Conservation (phyloP, 352 stramenopile species). For the Phytophthora rubi region DNA sequence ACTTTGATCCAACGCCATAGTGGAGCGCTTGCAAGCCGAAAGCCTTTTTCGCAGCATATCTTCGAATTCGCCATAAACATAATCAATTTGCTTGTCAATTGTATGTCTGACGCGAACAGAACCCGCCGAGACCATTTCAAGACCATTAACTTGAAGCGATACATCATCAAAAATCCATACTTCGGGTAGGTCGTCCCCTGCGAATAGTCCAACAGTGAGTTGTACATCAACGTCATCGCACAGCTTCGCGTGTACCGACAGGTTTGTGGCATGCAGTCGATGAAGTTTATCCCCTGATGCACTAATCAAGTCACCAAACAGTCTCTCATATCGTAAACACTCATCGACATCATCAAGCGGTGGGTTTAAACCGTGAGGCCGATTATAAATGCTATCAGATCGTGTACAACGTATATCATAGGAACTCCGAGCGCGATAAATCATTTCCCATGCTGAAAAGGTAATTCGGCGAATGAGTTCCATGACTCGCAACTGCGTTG, state of each 20-base stretch:
- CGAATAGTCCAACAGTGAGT: constrained; percentile 59
- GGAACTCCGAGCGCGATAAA: constrained; percentile 65
- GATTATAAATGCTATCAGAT: constrained; percentile 66
- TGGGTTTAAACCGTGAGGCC: constrained; percentile 60
- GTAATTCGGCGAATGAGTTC: constrained; percentile 74
- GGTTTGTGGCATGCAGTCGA: constrained; percentile 58
- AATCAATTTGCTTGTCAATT: constrained; percentile 48
- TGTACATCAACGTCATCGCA: constrained; percentile 36
- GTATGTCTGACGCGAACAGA: constrained; percentile 58
- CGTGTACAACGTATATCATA: constrained; percentile 64
- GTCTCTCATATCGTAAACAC: constrained; percentile 40
- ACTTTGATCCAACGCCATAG: constrained; percentile 10
- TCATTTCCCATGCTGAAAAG: constrained; percentile 79
- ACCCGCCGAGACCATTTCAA: constrained; percentile 52
- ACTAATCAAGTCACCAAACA: constrained; percentile 62
- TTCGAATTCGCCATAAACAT: constrained; percentile 82
- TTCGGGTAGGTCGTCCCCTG: constrained; percentile 72
- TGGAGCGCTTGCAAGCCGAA: constrained; percentile 38
- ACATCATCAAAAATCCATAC: constrained; percentile 71
- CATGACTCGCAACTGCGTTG: constrained; percentile 63
- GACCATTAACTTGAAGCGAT: constrained; percentile 41
- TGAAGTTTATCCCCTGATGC: constrained; percentile 71
- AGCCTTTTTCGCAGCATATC: constrained; percentile 52
- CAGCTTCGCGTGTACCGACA: constrained; percentile 52
- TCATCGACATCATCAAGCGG: constrained; percentile 49